These are phyloP conservation scores for Kwoniella pini DNA, from an alignment of 768 basidiomycete species.

Conservation along the genomic window DNA sequence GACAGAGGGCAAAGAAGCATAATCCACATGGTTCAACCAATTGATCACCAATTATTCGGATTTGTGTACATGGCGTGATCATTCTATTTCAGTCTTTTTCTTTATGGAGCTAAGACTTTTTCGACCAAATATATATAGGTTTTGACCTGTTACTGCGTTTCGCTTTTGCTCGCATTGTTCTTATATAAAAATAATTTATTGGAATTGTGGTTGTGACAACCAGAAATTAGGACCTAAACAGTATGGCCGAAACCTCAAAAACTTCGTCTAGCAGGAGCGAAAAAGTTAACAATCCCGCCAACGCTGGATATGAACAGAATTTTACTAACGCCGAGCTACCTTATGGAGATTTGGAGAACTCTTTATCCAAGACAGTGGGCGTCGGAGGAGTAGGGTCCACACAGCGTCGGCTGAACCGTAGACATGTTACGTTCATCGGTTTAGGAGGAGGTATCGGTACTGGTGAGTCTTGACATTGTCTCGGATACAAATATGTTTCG, in stretches of 20 bases:
- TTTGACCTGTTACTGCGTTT: too few species aligned
- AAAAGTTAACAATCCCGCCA: not conserved
- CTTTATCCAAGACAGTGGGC: not conserved
- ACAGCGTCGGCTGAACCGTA: conserved; percentile 1
- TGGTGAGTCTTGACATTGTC: not conserved
- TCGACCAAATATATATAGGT: not conserved
- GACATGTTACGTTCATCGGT: conserved; percentile 30
- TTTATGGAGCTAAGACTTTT: not conserved
- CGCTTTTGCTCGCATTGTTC: too few species aligned
- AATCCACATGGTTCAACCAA: too few species aligned
- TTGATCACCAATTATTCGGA: too few species aligned
- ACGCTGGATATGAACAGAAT: not conserved
- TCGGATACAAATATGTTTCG: not conserved
- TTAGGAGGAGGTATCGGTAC: conserved; percentile 56
- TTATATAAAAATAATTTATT: too few species aligned
- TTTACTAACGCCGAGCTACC: not conserved
- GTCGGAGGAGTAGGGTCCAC: conserved; percentile 6
- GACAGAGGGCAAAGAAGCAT: too few species aligned
- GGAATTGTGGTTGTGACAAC: too few species aligned
- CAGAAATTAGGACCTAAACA: too few species aligned
- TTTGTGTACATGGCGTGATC: not conserved
- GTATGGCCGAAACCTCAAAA: too few species aligned
- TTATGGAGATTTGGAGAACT: not conserved
- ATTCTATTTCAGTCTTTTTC: not conserved
- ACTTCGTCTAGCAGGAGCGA: too few species aligned